Percentiles rank a stretch among this genome's conserved stretches.
These are phyloP conservation scores for Verticillium zaregamsianum DNA, from an alignment of 2,329 filamentous ascomycete genomes.

Conservation along the genomic window DNA sequence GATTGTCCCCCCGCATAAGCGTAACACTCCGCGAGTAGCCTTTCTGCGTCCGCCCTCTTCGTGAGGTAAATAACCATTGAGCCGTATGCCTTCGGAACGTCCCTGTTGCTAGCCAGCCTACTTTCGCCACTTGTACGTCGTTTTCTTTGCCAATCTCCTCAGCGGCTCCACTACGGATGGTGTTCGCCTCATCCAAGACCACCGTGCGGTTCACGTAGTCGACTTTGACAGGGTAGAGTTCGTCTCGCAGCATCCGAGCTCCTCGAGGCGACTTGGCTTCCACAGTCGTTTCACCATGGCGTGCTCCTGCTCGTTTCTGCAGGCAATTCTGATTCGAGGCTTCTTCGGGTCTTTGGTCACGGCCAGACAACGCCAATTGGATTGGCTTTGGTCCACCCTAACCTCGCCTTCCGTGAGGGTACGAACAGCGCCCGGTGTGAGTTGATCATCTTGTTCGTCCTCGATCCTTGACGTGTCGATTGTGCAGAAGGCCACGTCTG, in stretches of 20 bases:
- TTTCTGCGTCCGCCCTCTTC: constrained; percentile 12
- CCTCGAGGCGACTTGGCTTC: constrained; percentile 5
- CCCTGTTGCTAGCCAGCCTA: constrained; percentile 19
- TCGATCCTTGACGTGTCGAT: not conserved
- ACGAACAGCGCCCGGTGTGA: not conserved
- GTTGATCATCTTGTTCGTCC: not conserved
- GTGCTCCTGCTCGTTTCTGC: constrained; percentile 3
- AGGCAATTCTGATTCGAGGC: constrained; percentile 1
- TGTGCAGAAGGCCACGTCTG: not conserved
- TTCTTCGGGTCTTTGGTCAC: constrained; percentile 1
- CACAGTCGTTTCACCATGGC: constrained; percentile 9
- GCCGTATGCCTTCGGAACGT: constrained; percentile 15
- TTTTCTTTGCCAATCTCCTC: constrained; percentile 18
- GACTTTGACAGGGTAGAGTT: constrained; percentile 19
- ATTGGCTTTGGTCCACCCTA: not conserved
- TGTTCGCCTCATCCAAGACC: constrained; percentile 15
- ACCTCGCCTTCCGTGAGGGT: not conserved
- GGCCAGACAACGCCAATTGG: not conserved
- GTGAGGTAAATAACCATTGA: constrained; percentile 19
- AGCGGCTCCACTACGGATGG: constrained; percentile 6
- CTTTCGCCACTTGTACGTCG: constrained; percentile 16
- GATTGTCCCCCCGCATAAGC: constrained; percentile 17
- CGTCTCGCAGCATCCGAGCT: constrained; percentile 14
- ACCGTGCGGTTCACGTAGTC: constrained; percentile 16
- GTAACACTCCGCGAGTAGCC: constrained; percentile 15